These are phyloP conservation scores for Triticum monococcum DNA, from an alignment of 176 grass and related monocot genomes.

Conservation along the genomic window DNA sequence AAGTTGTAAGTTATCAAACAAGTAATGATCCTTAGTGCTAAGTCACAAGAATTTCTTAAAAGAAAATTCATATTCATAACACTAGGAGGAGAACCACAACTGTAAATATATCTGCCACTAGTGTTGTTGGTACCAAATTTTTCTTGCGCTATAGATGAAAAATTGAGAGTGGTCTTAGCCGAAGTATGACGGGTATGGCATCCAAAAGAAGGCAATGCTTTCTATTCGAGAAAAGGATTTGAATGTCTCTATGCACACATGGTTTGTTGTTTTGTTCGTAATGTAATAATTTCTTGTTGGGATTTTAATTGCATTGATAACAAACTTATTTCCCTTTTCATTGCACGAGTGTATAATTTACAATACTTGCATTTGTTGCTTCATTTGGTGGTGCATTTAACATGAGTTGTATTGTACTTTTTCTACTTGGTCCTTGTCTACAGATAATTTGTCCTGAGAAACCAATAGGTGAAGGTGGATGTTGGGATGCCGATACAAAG, in stretches of 20 bases:
- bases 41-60: background rate
- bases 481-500: conserved; percentile 11
- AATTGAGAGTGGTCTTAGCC: background rate
- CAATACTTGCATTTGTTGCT: background rate
- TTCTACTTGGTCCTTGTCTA: conserved; percentile 17
- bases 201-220: background rate
- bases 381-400: background rate
- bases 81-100: no score
- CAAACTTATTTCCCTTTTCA: background rate
- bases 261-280: background rate
- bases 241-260: background rate
- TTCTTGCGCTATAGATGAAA: background rate
- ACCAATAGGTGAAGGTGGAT: conserved; percentile 47
- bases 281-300: background rate
- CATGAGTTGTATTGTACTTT: background rate
- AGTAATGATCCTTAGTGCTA: background rate
- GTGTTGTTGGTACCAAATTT: background rate
- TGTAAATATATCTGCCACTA: background rate
- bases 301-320: background rate
- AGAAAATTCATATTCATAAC: background rate
- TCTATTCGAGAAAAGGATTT: conserved; percentile 1
- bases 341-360: background rate
- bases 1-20: background rate
- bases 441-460: conserved; percentile 33
- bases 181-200: background rate